phyloP scores from a whole-genome alignment of 2,329 filamentous ascomycete genomes.

The Claviceps spartinae region DNA sequence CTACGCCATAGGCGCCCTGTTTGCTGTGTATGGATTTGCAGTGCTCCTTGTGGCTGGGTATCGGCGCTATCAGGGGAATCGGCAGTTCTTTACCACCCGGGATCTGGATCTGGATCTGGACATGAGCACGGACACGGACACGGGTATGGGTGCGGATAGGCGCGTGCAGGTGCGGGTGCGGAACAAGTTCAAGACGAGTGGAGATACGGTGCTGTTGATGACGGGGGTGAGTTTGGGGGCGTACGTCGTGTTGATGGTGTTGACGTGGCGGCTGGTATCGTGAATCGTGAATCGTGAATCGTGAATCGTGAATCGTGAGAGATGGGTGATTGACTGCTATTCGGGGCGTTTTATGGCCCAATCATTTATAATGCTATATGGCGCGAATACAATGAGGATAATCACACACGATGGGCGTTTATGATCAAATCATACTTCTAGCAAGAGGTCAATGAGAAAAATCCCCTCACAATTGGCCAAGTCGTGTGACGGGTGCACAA shows the following conservation, averaged over 20 bases:
- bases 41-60: constrained; percentile 74
- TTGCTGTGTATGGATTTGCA: constrained; percentile 79
- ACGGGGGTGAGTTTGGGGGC: constrained; percentile 42
- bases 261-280: constrained; percentile 34
- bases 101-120: background rate
- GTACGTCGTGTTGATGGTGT: constrained; percentile 41
- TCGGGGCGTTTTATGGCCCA: too few species aligned
- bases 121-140: background rate
- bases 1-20: constrained; percentile 91
- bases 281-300: constrained; percentile 5
- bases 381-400: too few species aligned
- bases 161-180: constrained; percentile 11
- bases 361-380: too few species aligned
- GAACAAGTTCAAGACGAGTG: constrained; percentile 48
- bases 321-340: too few species aligned
- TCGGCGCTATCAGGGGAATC: constrained; percentile 79
- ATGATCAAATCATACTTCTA: too few species aligned
- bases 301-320: too few species aligned
- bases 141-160: background rate
- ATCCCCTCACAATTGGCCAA: too few species aligned
- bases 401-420: too few species aligned
- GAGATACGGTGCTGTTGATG: constrained; percentile 47
- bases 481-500: too few species aligned
- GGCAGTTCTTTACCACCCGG: constrained; percentile 66
- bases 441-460: too few species aligned